Evolutionary conservation across 345 rosid species (phyloP).

Genomic region (Eutrema japonicum): DNA sequence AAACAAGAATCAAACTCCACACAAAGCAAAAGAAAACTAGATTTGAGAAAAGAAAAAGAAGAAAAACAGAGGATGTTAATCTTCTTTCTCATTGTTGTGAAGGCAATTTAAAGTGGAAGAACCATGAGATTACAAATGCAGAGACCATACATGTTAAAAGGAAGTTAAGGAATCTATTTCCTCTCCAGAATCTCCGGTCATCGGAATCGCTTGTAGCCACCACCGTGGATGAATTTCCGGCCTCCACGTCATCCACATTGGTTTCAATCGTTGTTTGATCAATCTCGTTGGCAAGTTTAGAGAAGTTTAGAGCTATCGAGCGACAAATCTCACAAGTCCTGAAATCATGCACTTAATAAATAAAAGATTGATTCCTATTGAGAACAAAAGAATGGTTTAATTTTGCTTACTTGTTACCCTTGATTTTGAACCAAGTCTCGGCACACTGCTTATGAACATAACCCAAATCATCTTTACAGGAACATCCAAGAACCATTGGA

Average conservation of each 20-base stretch:
- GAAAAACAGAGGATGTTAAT: constrained; percentile 25
- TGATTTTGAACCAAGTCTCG: constrained; percentile 97
- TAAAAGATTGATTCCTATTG: neutral
- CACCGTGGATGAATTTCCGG: constrained; percentile 30
- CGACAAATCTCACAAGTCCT: constrained; percentile 98
- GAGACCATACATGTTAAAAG: constrained; percentile 45
- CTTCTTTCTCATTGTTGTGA: constrained; percentile 40
- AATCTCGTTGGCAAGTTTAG: constrained; percentile 42
- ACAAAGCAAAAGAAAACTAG: constrained; percentile 40
- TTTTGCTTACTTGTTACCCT: constrained; percentile 73
- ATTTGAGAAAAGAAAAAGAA: constrained; percentile 18
- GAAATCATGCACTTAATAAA: constrained; percentile 7
- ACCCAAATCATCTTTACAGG: constrained; percentile 94
- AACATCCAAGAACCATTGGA: constrained; percentile 86
- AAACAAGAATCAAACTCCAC: constrained; percentile 44
- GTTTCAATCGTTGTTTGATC: constrained; percentile 30
- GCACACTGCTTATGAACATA: constrained; percentile 96
- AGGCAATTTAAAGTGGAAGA: constrained; percentile 48
- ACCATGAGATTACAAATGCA: constrained; percentile 50
- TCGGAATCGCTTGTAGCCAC: constrained; percentile 46
- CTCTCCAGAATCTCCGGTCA: constrained; percentile 74
- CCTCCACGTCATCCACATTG: constrained; percentile 45
- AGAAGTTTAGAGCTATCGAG: constrained; percentile 72
- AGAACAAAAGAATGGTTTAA: constrained; percentile 9
- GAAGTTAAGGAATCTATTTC: constrained; percentile 55